Evolutionary conservation across 2,329 filamentous ascomycete species (phyloP).

Genomic region (Ampelomyces quisqualis): DNA sequence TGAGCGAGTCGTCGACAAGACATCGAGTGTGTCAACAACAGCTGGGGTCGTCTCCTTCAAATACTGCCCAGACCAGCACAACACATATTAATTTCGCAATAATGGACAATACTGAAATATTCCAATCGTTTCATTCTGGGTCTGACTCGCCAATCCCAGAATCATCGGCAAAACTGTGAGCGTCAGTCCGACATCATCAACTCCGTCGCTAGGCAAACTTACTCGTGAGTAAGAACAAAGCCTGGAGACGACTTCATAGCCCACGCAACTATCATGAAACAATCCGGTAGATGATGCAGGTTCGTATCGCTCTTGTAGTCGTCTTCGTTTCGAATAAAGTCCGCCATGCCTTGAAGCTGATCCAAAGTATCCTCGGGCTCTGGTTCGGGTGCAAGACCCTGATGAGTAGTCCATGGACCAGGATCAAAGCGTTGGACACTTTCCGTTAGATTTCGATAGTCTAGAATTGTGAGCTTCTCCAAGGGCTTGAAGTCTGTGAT

Average conservation of each 20-base stretch:
- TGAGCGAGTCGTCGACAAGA: neutral
- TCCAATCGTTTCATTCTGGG: neutral
- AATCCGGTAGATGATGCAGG: conserved; percentile 18
- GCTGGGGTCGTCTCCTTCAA: neutral
- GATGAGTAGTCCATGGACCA: conserved; percentile 26
- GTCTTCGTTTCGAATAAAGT: conserved; percentile 21
- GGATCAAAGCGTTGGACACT: conserved; percentile 25
- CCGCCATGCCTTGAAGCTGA: conserved; percentile 15
- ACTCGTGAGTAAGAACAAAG: conserved; percentile 7
- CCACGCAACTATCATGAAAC: conserved; percentile 20
- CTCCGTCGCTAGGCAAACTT: neutral
- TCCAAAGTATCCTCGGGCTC: conserved; percentile 10
- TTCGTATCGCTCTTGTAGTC: conserved; percentile 15
- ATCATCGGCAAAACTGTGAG: neutral
- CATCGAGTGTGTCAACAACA: neutral
- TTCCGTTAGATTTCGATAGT: conserved; percentile 16
- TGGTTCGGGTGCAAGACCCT: conserved; percentile 5
- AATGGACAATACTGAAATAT: neutral
- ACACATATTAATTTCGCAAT: neutral
- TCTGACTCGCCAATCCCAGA: neutral
- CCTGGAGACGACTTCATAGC: conserved; percentile 15
- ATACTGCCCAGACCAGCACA: neutral
- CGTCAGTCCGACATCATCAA: neutral
- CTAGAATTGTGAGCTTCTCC: conserved; percentile 11
- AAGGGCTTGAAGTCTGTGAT: conserved; percentile 9